Evolutionary conservation across 306 rosid species (phyloP), one percentile per base, ranked within the genome.

Genomic region (Sesbania bispinosa): DNA sequence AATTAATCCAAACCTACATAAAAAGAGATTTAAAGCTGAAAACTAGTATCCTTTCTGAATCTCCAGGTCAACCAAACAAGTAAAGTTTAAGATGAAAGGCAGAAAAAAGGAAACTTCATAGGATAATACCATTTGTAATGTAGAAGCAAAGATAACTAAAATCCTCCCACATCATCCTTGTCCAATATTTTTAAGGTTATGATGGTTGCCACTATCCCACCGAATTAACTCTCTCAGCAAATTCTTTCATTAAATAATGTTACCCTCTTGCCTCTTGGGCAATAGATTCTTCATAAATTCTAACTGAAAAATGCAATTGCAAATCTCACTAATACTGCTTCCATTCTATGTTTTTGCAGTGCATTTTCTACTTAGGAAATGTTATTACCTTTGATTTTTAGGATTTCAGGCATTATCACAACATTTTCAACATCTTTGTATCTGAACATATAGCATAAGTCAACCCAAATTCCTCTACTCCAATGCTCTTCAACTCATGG

Each of bases 131-230:
- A 30, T 26, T 8, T 42, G 24, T 24, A 18, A 20, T 2, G 33
- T 4, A 18, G 19, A 33, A 69, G 62, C 24, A 14, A 62, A 41
- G 39, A 3, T 30, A 19, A 45, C 15, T 11, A 24, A 45, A 24
- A 24, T 24, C 19, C 24, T 54, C 5, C 1, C 4, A 64, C 7
- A 43, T 32, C 27, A 0, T 15, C 8, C 58, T 29, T 16, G n/a
- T 33, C 42, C 26, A 58, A 67, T 67, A 42, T 54, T 38, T 64
- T 75, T 36, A n/a, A 30, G 38, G 68, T 26, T 76, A 67, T 42
- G 51, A 55, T 33, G 24, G 19, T 46, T 2, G 7, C n/a, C n/a
- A 66, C 60, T 13, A 7, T n/a, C n/a, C n/a, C n/a, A n/a, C n/a
- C n/a, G n/a, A n/a, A n/a, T 52, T 63, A 66, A 42, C 51, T 65